A percentile compares a stretch with the other conserved stretches of the same genome.
These are phyloP conservation scores for Cephalotrichum gorgonifer DNA, from an alignment of 2,329 filamentous ascomycete genomes.

Conservation along the genomic window DNA sequence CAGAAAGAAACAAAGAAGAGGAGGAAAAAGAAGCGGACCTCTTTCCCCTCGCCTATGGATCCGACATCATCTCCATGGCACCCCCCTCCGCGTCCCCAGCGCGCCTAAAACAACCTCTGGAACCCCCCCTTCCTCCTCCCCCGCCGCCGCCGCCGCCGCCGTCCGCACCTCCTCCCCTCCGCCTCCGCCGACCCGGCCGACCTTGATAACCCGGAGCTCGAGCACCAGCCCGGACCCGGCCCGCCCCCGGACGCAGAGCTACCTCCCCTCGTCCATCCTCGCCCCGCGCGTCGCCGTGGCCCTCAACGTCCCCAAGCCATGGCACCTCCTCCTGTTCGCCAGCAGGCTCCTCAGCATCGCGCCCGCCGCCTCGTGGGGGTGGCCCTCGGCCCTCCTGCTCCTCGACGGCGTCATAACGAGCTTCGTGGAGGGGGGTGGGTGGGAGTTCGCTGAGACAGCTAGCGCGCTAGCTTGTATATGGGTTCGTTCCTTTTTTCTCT, in stretches of 20 bases:
- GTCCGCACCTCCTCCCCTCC: neutral
- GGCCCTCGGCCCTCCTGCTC: constrained; percentile 59
- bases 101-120: constrained; percentile 3
- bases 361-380: constrained; percentile 62
- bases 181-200: neutral
- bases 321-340: constrained; percentile 64
- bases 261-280: constrained; percentile 32
- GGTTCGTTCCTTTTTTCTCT: constrained; percentile 35
- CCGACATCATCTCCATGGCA: constrained; percentile 3
- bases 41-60: constrained; percentile 5
- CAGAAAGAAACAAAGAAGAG: neutral
- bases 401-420: constrained; percentile 49
- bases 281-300: constrained; percentile 72
- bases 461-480: constrained; percentile 63
- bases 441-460: constrained; percentile 45
- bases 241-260: neutral
- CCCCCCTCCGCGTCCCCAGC: constrained; percentile 3
- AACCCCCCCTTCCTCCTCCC: constrained; percentile 5
- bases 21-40: neutral
- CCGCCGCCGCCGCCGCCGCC: constrained; percentile 1
- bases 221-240: neutral
- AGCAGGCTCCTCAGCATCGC: constrained; percentile 62
- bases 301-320: constrained; percentile 60
- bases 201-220: too few relatives aligned
- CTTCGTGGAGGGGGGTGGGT: constrained; percentile 7